Base-by-base conservation (phyloP, 2,329 filamentous ascomycete genomes). In the Chrysoporthe deuterocubensis region DNA sequence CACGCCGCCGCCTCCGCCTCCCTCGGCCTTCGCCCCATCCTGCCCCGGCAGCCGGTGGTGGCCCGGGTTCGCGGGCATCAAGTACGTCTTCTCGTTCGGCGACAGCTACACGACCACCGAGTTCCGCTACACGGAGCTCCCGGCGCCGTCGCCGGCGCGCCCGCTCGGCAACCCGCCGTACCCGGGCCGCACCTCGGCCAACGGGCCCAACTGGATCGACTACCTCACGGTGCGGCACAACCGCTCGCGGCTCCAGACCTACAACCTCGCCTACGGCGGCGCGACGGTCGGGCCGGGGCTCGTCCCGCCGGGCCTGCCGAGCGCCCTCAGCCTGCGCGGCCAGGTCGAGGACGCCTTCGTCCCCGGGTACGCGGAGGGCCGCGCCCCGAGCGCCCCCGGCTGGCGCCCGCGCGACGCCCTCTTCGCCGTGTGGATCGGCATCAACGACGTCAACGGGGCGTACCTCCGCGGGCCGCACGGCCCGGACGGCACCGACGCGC, bases 121-220 rank as follows among this genome's bases (percentile, higher is more conserved):
- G 9, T 91, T 91, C 76, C 78, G 88, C 68, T 78, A 83, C 54
- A 81, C 77, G 13, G 79, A 81, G 32, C 76, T 80, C 0, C 82
- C 87, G 3, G 61, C 60, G 48, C 87, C 89, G 1, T 84, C 80
- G 8, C 71, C 79, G 2, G 75, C 79, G 0, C 89, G 89, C 71
- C 87, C 88, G 0, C 79, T 91, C 57, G 89, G 89, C 0, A 91
- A 91, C 72, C 89, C 89, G 0, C 70, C 79, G 0, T 87, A 85
- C 70, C 84, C 83, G 0, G 82, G 84, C 32, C 83, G 76, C 70
- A 86, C 84, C 32, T 80, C 82, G 0, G 77, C 81, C 6, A 83
- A 83, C 32, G 85, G 85, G 13, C 74, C 79, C 32, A 86, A 87
- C 71, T 87, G 84, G 84, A 78, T 86, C 44, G 84, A 81, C 57